These are phyloP conservation scores for Naganishia vishniacii DNA, from an alignment of 768 basidiomycete species.

Conservation along the genomic window DNA sequence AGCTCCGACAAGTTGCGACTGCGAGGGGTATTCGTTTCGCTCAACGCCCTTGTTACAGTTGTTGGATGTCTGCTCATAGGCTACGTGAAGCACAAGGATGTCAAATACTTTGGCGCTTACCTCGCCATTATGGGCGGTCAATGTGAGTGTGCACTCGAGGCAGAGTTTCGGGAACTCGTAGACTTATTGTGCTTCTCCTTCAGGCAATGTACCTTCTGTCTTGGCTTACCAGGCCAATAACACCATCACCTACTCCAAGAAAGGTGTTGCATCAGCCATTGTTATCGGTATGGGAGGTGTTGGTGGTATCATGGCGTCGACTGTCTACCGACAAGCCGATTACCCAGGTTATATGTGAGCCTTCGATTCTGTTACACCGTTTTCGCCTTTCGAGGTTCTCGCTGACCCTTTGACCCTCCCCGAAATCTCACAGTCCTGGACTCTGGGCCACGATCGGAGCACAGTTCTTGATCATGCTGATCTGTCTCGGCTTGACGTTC, in stretches of 20 bases:
- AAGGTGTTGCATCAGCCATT: slow-evolving; percentile 30
- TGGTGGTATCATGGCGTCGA: slow-evolving; percentile 35
- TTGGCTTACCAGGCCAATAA: slow-evolving; percentile 35
- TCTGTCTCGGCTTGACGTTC: slow-evolving; percentile 19
- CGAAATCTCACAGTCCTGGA: slow-evolving; percentile 19
- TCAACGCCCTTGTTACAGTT: slow-evolving; percentile 33
- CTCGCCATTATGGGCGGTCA: slow-evolving; percentile 29
- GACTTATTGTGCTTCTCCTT: too few species aligned
- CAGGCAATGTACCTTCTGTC: slow-evolving; percentile 33
- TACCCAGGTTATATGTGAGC: slow-evolving; percentile 30
- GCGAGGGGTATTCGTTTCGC: slow-evolving; percentile 37
- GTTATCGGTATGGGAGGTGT: slow-evolving; percentile 37
- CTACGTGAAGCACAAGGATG: slow-evolving; percentile 30
- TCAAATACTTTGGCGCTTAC: slow-evolving; percentile 35
- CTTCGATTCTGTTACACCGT: neutral
- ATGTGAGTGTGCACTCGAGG: slow-evolving; percentile 17
- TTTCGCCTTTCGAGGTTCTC: neutral
- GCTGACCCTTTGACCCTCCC: neutral
- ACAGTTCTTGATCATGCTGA: slow-evolving; percentile 25
- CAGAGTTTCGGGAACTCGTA: too few species aligned
- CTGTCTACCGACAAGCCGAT: slow-evolving; percentile 31
- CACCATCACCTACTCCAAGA: slow-evolving; percentile 29
- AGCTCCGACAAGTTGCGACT: slow-evolving; percentile 32
- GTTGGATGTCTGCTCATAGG: slow-evolving; percentile 33
- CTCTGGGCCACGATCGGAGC: slow-evolving; percentile 24